A percentile compares a stretch with the other conserved stretches of the same genome.
phyloP scores from a whole-genome alignment of 805 yeast genomes.

The Nakazawaea ishiwadae region DNA sequence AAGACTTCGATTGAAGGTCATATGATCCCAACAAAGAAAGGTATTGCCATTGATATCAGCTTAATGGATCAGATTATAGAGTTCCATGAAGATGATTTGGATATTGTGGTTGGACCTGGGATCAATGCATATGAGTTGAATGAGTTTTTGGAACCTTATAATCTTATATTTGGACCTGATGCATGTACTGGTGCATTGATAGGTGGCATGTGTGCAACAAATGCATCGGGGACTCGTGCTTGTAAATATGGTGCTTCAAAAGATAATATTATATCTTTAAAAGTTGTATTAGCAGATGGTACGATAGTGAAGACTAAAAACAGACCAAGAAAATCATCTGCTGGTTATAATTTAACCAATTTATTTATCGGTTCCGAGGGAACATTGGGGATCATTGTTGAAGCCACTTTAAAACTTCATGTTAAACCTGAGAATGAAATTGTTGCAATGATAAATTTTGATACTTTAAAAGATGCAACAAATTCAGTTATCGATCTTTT shows the following conservation, averaged over 20 bases:
- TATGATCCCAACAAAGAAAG: slow-evolving; percentile 63
- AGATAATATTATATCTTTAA: slow-evolving; percentile 62
- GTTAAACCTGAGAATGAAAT: slow-evolving; percentile 62
- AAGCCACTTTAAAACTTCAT: slow-evolving; percentile 66
- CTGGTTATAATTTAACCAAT: slow-evolving; percentile 78
- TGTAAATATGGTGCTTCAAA: slow-evolving; percentile 77
- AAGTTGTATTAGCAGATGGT: slow-evolving; percentile 79
- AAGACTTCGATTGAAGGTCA: slow-evolving; percentile 85
- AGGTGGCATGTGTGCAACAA: slow-evolving; percentile 75
- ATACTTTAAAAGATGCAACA: slow-evolving; percentile 66
- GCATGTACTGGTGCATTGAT: slow-evolving; percentile 79
- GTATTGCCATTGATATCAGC: slow-evolving; percentile 56
- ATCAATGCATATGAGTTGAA: slow-evolving; percentile 74
- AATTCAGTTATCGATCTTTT: slow-evolving; percentile 60
- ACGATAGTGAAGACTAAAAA: slow-evolving; percentile 68
- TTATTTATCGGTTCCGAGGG: slow-evolving; percentile 76
- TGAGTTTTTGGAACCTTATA: slow-evolving; percentile 41
- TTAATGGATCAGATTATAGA: slow-evolving; percentile 53
- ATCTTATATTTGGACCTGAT: slow-evolving; percentile 69
- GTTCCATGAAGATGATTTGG: slow-evolving; percentile 61
- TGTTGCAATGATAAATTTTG: slow-evolving; percentile 67
- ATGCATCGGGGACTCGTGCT: slow-evolving; percentile 80
- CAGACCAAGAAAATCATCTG: slow-evolving; percentile 73
- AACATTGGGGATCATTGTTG: slow-evolving; percentile 73
- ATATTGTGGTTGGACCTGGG: slow-evolving; percentile 72